A percentile compares a stretch with the other conserved stretches of the same genome.
Evolutionary conservation across 805 yeast genomes (phyloP).

Genomic region (Zygosaccharomyces bailii): DNA sequence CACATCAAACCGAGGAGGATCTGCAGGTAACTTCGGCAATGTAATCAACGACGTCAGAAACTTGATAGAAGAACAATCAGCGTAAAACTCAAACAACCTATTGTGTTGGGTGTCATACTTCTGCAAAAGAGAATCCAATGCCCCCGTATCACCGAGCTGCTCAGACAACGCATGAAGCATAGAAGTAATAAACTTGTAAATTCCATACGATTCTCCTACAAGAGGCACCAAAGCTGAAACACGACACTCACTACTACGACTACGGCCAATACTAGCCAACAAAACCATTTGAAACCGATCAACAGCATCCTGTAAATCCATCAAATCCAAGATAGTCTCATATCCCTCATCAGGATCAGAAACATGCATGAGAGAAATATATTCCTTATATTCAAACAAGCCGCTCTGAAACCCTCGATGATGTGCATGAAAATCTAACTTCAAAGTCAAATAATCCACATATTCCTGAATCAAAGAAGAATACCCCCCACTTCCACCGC

Average conservation of each 20-base stretch:
- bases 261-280: slow-evolving; percentile 64
- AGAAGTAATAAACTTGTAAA: slow-evolving; percentile 80
- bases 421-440: slow-evolving; percentile 75
- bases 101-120: slow-evolving; percentile 68
- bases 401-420: slow-evolving; percentile 87
- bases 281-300: slow-evolving; percentile 74
- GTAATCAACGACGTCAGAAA: slow-evolving; percentile 73
- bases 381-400: slow-evolving; percentile 93
- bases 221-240: slow-evolving; percentile 85
- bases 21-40: slow-evolving; percentile 38
- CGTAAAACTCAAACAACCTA: slow-evolving; percentile 75
- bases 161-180: slow-evolving; percentile 86
- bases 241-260: slow-evolving; percentile 62
- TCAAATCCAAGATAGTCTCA: slow-evolving; percentile 79
- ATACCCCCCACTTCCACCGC: slow-evolving; percentile 46
- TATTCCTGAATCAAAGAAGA: slow-evolving; percentile 76
- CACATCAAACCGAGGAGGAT: slow-evolving; percentile 29
- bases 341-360: slow-evolving; percentile 95
- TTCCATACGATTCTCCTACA: slow-evolving; percentile 88
- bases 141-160: slow-evolving; percentile 66
- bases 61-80: slow-evolving; percentile 82
- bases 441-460: slow-evolving; percentile 62
- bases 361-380: slow-evolving; percentile 78
- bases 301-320: slow-evolving; percentile 79
- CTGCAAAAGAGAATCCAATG: slow-evolving; percentile 67